Percentiles rank a stretch among this genome's conserved stretches.
These are phyloP conservation scores for Trichopus zeylanicus DNA, from an alignment of 116 monocot genomes.

Conservation along the genomic window DNA sequence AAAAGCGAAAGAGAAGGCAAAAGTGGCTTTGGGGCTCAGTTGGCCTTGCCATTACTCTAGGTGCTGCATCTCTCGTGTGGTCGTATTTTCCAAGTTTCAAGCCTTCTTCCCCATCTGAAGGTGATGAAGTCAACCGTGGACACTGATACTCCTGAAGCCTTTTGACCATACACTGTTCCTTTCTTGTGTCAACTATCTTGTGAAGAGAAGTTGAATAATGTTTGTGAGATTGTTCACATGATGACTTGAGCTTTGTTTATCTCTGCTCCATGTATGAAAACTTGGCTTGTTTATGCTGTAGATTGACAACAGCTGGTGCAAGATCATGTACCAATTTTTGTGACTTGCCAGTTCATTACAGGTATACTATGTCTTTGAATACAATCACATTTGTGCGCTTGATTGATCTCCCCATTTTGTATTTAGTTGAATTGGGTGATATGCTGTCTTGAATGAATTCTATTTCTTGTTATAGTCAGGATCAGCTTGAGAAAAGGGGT, in stretches of 20 bases:
- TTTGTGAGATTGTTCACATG: background rate
- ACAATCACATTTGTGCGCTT: no score
- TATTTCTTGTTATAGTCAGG: no score
- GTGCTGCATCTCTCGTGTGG: slow-evolving; percentile 49
- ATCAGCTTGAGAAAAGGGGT: no score
- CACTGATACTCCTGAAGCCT: background rate
- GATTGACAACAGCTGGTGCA: no score
- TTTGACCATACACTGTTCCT: background rate
- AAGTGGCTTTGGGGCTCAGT: slow-evolving; percentile 75
- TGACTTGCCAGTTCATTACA: no score
- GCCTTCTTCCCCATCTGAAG: slow-evolving; percentile 8
- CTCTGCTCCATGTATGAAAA: background rate
- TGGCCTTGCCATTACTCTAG: slow-evolving; percentile 43
- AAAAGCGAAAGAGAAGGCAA: slow-evolving; percentile 48
- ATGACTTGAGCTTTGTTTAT: background rate
- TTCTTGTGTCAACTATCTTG: no score
- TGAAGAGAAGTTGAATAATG: background rate
- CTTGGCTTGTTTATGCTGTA: no score
- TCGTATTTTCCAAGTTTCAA: slow-evolving; percentile 46
- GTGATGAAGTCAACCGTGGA: slow-evolving; percentile 7
- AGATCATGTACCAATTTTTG: no score
- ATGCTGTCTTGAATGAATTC: no score
- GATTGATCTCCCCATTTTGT: no score
- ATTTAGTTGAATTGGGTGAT: no score
- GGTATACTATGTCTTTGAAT: no score